Evolutionary conservation across 805 yeast genomes (phyloP), one percentile per base, ranked within the genome.

Genomic region (Millerago galiae): DNA sequence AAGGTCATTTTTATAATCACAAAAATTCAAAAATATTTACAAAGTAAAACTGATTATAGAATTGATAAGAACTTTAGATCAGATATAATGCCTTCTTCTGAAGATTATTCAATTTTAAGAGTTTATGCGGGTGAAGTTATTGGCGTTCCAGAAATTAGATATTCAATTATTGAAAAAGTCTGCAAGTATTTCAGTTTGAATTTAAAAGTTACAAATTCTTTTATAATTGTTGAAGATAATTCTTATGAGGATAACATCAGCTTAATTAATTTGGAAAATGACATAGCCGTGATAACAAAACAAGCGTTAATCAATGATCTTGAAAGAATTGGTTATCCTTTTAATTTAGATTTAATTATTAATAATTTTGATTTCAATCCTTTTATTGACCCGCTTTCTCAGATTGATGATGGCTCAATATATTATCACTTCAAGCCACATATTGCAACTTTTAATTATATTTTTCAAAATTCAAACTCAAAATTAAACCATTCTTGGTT

Each of bases 51-150:
- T 2, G 44, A 41, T 28, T 41, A 36, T 30, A 25, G 40, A 25
- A 25, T 18, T 8, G 39, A 41, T 28, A 41, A 37, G 28, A 41
- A 41, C 21, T 37, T 37, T 24, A 36, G 40, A 14, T 16, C 32
- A 15, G 44, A 37, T 37, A 37, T 41, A 26, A 41, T 41, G 44
- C 44, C 44, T 12, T 41, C 44, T 10, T 32, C 44, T 16, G 44
- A 41, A 15, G 46, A 43, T 25, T 37, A 43, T 27, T 43, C 46
- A 18, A 35, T 43, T 9, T 24, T 43, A 4, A 37, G 46, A 18
- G 43, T 40, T 12, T 43, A 43, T 25, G 43, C 46, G 2, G 39
- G 42, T 29, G 46, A 43, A 34, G 43, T 40, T 11, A 29, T 34
- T 8, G 46, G 46, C 2, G 34, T 43, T 8, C 36, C 43, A 9